These are phyloP conservation scores for Bromus sterilis DNA, from an alignment of 176 grass and related monocot genomes.

Conservation along the genomic window DNA sequence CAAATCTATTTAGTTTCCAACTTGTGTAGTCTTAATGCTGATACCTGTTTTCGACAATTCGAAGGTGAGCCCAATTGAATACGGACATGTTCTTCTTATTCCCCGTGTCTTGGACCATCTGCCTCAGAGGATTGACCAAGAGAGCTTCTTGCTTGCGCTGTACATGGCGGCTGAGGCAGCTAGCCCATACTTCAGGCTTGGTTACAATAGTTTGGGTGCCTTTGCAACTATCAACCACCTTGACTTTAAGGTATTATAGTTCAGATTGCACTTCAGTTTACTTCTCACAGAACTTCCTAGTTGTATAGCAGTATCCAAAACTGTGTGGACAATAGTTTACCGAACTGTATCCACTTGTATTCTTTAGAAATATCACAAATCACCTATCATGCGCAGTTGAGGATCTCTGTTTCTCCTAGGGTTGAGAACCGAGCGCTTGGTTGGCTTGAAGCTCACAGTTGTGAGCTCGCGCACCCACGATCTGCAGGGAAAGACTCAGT, in stretches of 20 bases:
- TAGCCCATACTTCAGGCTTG: constrained; percentile 76
- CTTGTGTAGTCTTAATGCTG: constrained; percentile 10
- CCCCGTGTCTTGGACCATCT: constrained; percentile 65
- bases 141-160: constrained; percentile 77
- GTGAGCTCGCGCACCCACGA: too few relatives aligned
- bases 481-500: too few relatives aligned
- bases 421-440: too few relatives aligned
- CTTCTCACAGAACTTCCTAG: neutral
- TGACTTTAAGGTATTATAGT: constrained; percentile 86
- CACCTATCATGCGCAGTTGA: neutral
- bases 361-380: neutral
- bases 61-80: constrained; percentile 95
- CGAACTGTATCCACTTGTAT: neutral
- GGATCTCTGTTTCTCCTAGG: neutral
- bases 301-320: neutral
- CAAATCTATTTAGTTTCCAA: neutral
- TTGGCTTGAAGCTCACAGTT: too few relatives aligned
- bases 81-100: constrained; percentile 84
- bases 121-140: constrained; percentile 76
- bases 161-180: constrained; percentile 62
- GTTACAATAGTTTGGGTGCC: constrained; percentile 95
- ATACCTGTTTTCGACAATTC: constrained; percentile 5
- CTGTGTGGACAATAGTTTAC: neutral
- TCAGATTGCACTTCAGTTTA: neutral
- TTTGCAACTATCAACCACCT: constrained; percentile 98